Base-by-base conservation (phyloP, 192 early-diverging fungal species). In the Mortierella antarctica region DNA sequence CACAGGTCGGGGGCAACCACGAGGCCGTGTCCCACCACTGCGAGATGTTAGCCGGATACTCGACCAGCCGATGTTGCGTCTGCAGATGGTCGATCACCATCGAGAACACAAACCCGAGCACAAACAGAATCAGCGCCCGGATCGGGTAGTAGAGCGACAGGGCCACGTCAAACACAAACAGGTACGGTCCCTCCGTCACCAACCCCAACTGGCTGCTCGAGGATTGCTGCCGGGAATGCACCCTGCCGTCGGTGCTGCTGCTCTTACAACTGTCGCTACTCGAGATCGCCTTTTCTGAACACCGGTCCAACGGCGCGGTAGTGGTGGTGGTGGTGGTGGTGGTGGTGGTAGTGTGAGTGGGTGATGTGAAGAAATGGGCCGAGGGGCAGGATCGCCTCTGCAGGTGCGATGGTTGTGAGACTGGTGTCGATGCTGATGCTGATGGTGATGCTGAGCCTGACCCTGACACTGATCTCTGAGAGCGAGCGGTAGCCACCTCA, bases 1-100 rank as follows among this genome's bases (percentile, higher is more conserved):
- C 92, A 52, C 91, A 92, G 31, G 74, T 86, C 8, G 89, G 78
- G 20, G 90, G 87, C 14, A 93, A 60, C 92, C 92, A 93, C 7
- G 83, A 81, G 17, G 91, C 88, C 6, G 86, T 87, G 49, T 83
- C 75, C 68, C 86, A 89, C n/a, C 88, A 65, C 39, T 83, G 83
- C 1, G 72, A 10, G 13, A 52, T 67, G 70, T 57, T 62, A 41
- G 46, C 40, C 17, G 89, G 86, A 58, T 89, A 88, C 44, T 83
- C 82, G 0, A 87, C 82, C 39, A 91, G 82, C 62, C 85, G 80
- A 76, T 89, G 85, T 54, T 90, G 84, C 40, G 91, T 86, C 57
- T 89, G 89, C 20, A 93, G 72, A 63, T 85, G 84, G 68, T 90
- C 89, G 65, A 92, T 90, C 51, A 92, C 71, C 68, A 93, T 49